Base-by-base conservation (phyloP, 495 filamentous ascomycete species). In the Hypoxylon subgilvum region DNA sequence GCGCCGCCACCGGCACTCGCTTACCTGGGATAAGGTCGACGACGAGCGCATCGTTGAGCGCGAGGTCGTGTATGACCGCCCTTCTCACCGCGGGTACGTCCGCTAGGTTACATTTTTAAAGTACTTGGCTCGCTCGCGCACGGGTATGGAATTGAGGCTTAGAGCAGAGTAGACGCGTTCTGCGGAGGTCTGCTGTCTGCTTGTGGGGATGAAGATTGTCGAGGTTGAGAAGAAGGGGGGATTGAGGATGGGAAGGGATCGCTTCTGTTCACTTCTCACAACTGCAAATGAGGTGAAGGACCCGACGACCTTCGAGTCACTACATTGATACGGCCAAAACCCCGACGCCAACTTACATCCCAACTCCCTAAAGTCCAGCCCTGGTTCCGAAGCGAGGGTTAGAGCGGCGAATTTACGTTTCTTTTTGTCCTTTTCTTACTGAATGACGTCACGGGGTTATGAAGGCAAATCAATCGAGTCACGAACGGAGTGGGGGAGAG, bases 31-130 rank as follows among this genome's bases (percentile, higher is more conserved):
- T 18, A 66, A 66, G 4, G 75, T 72, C 44, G 78, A 81, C 12
- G 82, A 86, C 56, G 82, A 86, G 56, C 67, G 81, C n/a, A 70
- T 85, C 35, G 70, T 82, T 23, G 84, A 86, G 72, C 72, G 79
- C 9, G 84, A 86, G 68, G 70, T 85, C 21, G 69, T 84, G 27
- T 82, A 83, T 48, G 79, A 82, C 48, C 60, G 69, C 54, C 69
- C 72, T 17, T 62, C 72, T 12, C 45, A 66, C 39, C 66, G 73
- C 57, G 30, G 67, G 41, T 66, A 76, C 3, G 31, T 52, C 39
- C 65, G 61, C 40, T 72, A 63, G 39, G 43, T n/a, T n/a, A n/a
- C n/a, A n/a, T n/a, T n/a, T n/a, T n/a, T n/a, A n/a, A n/a, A n/a
- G n/a, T n/a, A n/a, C n/a, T n/a, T n/a, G 3, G 34, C 13, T 12